Base-by-base conservation (phyloP, 177 flowering plant species). In the Vitis hybrid region DNA sequence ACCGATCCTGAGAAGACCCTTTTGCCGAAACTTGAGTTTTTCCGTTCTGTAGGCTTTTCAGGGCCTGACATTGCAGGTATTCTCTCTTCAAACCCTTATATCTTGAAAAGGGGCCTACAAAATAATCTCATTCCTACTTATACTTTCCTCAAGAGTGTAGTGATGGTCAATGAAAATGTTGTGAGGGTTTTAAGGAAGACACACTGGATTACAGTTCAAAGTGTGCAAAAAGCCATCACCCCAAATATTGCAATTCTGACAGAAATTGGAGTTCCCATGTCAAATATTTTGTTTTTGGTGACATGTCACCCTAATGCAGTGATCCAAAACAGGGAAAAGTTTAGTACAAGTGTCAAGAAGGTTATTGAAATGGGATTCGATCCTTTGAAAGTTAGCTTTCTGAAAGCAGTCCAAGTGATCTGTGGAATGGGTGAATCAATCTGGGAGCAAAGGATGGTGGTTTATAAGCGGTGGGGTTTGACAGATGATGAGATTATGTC, bases 1-100 rank as follows among this genome's bases (percentile, higher is more conserved):
- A 15, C 68, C 13, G 24, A 49, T 62, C 67, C 76, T 20, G 54
- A 65, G 49, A 61, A 52, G 1, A 73, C 49, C 59, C 67, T 77
- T 70, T 55, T 73, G 71, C 47, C 47, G 10, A 38, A 38, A 38
- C 47, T 38, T 1, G 47, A 38, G 9, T 38, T 38, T 38, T 38
- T 38, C 47, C 47, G 47, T 38, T 38, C 47, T 2, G 47, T 38
- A 5, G 47, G 47, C 9, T 38, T 38, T 38, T 38, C 47, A 38
- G 47, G 47, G 47, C 47, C 47, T 38, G 47, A 38, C 7, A 9
- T 38, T 38, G 47, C 47, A 9, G 7, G 47, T 38, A 38, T 38
- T 38, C 10, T 38, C 47, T 2, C 0, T 38, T 9, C 47, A 1
- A 38, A 2, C 47, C 47, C 47, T 6, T 10, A 38, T 9, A 38